Conservation (phyloP, 768 basidiomycete genomes). For the Pleurotus cornucopiae region DNA sequence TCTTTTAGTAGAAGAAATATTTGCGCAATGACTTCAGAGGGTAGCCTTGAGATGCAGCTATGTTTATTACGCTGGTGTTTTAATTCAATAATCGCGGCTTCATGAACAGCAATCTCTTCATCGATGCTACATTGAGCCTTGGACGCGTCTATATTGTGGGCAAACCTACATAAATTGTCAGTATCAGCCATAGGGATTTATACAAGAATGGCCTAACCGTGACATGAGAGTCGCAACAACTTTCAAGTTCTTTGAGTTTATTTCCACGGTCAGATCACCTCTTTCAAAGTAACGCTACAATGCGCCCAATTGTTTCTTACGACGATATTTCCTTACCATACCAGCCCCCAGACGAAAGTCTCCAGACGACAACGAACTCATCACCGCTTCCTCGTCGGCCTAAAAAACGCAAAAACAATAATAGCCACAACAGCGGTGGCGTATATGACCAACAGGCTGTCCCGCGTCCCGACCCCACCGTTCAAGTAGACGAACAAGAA, state of each 20-base stretch:
- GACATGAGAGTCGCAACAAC: no score
- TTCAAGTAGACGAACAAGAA: constrained; percentile 18
- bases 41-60: not conserved
- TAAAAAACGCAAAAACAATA: constrained; percentile 55
- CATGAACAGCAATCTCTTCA: not conserved
- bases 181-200: no score
- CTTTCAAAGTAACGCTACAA: not conserved
- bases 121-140: no score
- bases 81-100: not conserved
- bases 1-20: not conserved
- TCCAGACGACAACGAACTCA: constrained; percentile 13
- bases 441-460: constrained; percentile 19
- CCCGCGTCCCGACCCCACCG: constrained; percentile 16
- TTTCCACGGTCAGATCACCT: no score
- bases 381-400: constrained; percentile 27
- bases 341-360: constrained; percentile 14
- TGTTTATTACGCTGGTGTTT: not conserved
- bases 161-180: no score
- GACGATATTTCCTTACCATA: constrained; percentile 56
- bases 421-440: constrained; percentile 26
- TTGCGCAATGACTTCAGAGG: not conserved
- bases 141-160: no score
- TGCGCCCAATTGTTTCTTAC: constrained; percentile 51
- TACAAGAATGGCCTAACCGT: no score
- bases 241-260: no score